Base-by-base conservation (phyloP, 2,329 filamentous ascomycete genomes). In the Emergomyces africanus region DNA sequence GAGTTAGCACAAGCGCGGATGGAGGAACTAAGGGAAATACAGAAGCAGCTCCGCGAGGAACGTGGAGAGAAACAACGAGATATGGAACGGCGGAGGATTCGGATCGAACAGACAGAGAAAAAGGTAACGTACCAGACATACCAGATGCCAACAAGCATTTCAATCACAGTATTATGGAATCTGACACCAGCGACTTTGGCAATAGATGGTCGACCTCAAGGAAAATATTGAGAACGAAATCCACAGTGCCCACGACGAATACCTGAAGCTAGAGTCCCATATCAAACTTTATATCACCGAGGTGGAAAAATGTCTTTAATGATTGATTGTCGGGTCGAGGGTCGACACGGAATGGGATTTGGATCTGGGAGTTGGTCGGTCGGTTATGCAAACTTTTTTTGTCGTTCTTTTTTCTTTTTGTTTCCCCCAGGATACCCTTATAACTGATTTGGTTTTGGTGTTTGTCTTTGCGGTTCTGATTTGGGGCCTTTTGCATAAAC, bases 81-180 rank as follows among this genome's bases (percentile, higher is more conserved):
- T 69, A 95, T 97, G 77, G 94, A 99, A 78, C 85, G 88, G 69
- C 81, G 91, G 67, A 84, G 89, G 65, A 89, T 96, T n/a, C 81
- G 91, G 61, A 97, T 99, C 64, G 94, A 99, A 75, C 90, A 96
- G 77, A 96, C 90, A 9, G 92, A 97, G 81, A 97, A 97, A 78
- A 97, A 97, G 88, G 90, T 90, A 20, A 78, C 66, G 78, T 69
- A 33, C 54, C 23, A 33, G 30, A 28, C 14, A 5, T 23, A 28
- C 20, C 14, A 28, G 5, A 25, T 35, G 48, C 28, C 28, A 25
- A 5, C 18, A 25, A 54, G 14, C n/a, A 14, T 23, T 23, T 39
- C 33, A 54, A 39, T 35, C 6, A 20, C 25, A 39, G 33, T 20
- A 12, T 33, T 23, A 6, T 37, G 50, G 30, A 39, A 33, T 63